A percentile compares a stretch with the other conserved stretches of the same genome.
phyloP scores from a whole-genome alignment of 805 yeast species.

The Henningerozyma blattae region DNA sequence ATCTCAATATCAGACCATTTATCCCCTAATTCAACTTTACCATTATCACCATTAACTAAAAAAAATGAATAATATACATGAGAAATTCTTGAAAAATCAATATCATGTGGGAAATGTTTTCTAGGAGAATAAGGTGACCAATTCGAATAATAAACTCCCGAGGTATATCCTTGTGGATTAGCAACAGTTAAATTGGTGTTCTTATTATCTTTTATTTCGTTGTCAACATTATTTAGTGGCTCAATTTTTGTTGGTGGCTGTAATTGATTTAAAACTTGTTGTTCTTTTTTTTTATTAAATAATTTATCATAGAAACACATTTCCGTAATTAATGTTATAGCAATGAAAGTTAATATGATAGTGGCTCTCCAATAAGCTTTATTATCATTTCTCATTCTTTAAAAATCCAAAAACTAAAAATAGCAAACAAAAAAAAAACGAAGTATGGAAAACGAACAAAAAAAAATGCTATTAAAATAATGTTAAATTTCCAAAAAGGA shows the following conservation, averaged over 20 bases:
- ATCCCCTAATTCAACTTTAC: constrained; percentile 46
- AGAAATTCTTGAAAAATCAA: constrained; percentile 46
- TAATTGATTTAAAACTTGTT: background rate
- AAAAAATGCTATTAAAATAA: too few relatives aligned
- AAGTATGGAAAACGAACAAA: too few relatives aligned
- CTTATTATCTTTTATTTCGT: background rate
- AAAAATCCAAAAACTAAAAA: too few relatives aligned
- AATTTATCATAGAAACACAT: constrained; percentile 9
- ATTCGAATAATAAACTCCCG: constrained; percentile 38
- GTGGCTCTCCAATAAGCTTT: background rate
- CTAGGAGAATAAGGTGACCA: constrained; percentile 61
- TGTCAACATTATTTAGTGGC: too few relatives aligned
- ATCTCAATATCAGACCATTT: constrained; percentile 50
- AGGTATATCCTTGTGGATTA: constrained; percentile 5
- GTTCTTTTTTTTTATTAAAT: constrained; percentile 1
- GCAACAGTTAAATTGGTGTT: background rate
- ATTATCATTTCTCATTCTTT: too few relatives aligned
- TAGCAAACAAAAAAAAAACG: too few relatives aligned
- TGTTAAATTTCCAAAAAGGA: too few relatives aligned
- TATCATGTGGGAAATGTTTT: constrained; percentile 44
- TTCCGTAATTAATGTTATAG: constrained; percentile 4
- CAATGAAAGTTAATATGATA: background rate
- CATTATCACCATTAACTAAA: constrained; percentile 40
- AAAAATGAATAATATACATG: constrained; percentile 74
- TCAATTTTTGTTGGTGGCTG: background rate